Percentiles rank a stretch among this genome's conserved stretches.
These are phyloP conservation scores for Aurantiochytrium sp. DNA, from an alignment of 108 stramenopile species.

Conservation along the genomic window DNA sequence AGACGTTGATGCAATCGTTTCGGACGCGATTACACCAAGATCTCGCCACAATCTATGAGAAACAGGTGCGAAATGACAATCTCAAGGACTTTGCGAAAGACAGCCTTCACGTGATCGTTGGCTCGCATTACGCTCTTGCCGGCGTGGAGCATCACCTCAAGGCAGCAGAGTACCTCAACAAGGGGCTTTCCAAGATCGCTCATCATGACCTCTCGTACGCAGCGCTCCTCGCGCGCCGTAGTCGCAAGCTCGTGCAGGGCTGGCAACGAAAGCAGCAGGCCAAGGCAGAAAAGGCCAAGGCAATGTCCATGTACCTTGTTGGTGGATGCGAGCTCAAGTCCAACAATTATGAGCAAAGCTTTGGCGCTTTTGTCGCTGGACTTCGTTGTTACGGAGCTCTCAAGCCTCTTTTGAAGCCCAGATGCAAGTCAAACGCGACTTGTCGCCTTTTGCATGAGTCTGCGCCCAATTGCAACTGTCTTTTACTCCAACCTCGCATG, in stretches of 20 bases:
- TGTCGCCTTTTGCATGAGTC: background rate
- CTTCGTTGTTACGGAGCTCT: background rate
- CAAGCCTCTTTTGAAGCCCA: background rate
- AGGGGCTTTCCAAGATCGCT: background rate
- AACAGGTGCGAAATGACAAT: background rate
- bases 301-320: background rate
- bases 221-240: background rate
- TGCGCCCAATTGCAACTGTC: background rate
- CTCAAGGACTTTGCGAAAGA: background rate
- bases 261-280: background rate
- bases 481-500: too few relatives aligned
- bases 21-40: background rate
- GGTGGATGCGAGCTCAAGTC: background rate
- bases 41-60: background rate
- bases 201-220: background rate
- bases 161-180: background rate
- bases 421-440: background rate
- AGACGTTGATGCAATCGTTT: background rate
- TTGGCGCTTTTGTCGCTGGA: background rate
- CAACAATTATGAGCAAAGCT: background rate
- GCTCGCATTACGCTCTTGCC: background rate
- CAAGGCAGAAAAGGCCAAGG: background rate
- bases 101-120: background rate
- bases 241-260: background rate
- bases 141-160: conserved; percentile 6